Evolutionary conservation across 495 filamentous ascomycete genomes (phyloP), one percentile per base, ranked within the genome.

Genomic region (Tuber magnatum): DNA sequence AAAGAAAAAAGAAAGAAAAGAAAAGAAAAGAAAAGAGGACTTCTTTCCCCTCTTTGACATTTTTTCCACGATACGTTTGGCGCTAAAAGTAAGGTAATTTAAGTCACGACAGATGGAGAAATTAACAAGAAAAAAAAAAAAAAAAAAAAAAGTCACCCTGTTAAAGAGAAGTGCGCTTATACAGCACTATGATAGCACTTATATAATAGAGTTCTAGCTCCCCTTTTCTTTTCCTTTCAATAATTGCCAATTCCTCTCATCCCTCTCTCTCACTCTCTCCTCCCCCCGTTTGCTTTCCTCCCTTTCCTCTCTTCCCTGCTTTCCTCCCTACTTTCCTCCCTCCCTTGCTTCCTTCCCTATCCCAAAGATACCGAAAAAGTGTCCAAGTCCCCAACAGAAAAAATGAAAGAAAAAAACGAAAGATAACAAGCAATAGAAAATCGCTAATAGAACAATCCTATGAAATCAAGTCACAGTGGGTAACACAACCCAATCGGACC

Each of bases 391-490:
- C 42, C 39, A 42, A 35, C n/a, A n/a, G 3, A 61, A n/a, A 61
- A 16, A 68, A 38, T 46, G 38, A 18, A 24, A 65, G 18, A 46
- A 18, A 75, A 40, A 40, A 18, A 75, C 5, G 39, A 68, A 76
- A 42, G 41, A 38, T 28, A 40, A 22, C 3, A n/a, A 42, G n/a
- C n/a, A n/a, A 73, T 28, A 69, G 43, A 35, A 71, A 78, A 74
- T 28, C 48, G 39, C 69, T 14, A 73, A 73, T 73, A 65, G 68
- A 76, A 71, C 16, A 51, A 74, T 69, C 51, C 68, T 61, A 51
- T 22, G 43, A 70, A 72, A 75, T 78, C 42, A 75, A 78, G 46
- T 77, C 61, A 24, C 43, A 68, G 42, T 48, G n/a, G 46, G 46
- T 72, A 24, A 51, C 40, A 16, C 38, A 32, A 22, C 22, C 69